phyloP scores from a whole-genome alignment of 176 grass and related monocot genomes.

The Zoysia pacifica region DNA sequence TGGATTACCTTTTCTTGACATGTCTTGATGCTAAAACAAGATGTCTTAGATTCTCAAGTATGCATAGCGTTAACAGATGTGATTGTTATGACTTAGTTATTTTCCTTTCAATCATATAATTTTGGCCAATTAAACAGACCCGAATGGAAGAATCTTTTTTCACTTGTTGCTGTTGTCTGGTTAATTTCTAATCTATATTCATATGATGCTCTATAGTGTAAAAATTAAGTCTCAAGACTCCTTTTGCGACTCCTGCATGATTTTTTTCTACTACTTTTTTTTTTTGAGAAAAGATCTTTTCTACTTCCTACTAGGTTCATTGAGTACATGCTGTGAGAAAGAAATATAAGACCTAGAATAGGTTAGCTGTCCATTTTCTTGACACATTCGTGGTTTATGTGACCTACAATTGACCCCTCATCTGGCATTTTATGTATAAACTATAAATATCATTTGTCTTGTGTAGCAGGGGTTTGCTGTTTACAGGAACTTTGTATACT shows the following conservation, averaged over 20 bases:
- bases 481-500: background rate
- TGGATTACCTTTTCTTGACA: slow-evolving; percentile 8
- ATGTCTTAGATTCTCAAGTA: slow-evolving; percentile 7
- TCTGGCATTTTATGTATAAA: slow-evolving; percentile 8
- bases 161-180: slow-evolving; percentile 8
- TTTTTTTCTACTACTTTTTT: no score
- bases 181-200: slow-evolving; percentile 6
- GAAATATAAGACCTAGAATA: background rate
- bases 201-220: background rate
- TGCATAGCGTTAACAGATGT: slow-evolving; percentile 17
- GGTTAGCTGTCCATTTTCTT: slow-evolving; percentile 13
- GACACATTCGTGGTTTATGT: background rate
- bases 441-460: background rate
- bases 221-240: background rate
- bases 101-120: background rate
- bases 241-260: background rate
- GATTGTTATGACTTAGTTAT: background rate
- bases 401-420: background rate
- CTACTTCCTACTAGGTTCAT: slow-evolving; percentile 7
- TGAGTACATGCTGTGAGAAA: background rate
- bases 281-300: no score
- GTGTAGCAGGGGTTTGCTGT: background rate
- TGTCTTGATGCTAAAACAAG: slow-evolving; percentile 7
- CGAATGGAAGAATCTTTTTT: background rate
- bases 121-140: background rate